phyloP scores from a whole-genome alignment of 2,329 filamentous ascomycete genomes.

The Keithomyces neogunnii region DNA sequence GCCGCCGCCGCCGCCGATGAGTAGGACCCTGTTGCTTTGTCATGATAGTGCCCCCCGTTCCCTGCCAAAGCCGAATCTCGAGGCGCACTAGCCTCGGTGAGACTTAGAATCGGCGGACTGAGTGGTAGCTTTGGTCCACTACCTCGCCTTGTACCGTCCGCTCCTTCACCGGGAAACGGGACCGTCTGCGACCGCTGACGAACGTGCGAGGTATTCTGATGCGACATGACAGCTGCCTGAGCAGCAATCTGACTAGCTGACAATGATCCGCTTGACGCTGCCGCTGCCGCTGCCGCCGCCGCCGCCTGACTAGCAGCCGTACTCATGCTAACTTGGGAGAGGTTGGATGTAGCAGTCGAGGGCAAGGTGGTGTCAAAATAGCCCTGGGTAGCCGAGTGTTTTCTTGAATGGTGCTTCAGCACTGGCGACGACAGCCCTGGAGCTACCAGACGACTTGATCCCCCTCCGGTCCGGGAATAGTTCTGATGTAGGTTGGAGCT shows the following conservation, averaged over 20 bases:
- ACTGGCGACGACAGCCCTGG: conserved; percentile 21
- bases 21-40: conserved; percentile 45
- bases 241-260: conserved; percentile 73
- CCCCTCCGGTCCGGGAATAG: conserved; percentile 47
- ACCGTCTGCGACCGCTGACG: conserved; percentile 70
- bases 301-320: conserved; percentile 26
- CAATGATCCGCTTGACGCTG: conserved; percentile 18
- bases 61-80: conserved; percentile 45
- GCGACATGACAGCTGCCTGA: conserved; percentile 65
- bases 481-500: conserved; percentile 39
- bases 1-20: conserved; percentile 56
- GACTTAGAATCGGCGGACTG: conserved; percentile 53
- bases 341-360: conserved; percentile 48
- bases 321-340: conserved; percentile 40
- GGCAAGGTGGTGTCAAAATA: conserved; percentile 69
- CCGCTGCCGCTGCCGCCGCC: conserved; percentile 25
- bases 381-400: conserved; percentile 66
- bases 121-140: conserved; percentile 41
- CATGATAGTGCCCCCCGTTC: conserved; percentile 49
- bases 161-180: conserved; percentile 43
- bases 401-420: conserved; percentile 44
- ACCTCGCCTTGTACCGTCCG: conserved; percentile 34
- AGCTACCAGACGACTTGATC: conserved; percentile 17
- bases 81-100: conserved; percentile 57
- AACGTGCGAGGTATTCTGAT: conserved; percentile 41